Evolutionary conservation across 768 basidiomycete genomes (phyloP).

Genomic region (Termitomyces sp.): DNA sequence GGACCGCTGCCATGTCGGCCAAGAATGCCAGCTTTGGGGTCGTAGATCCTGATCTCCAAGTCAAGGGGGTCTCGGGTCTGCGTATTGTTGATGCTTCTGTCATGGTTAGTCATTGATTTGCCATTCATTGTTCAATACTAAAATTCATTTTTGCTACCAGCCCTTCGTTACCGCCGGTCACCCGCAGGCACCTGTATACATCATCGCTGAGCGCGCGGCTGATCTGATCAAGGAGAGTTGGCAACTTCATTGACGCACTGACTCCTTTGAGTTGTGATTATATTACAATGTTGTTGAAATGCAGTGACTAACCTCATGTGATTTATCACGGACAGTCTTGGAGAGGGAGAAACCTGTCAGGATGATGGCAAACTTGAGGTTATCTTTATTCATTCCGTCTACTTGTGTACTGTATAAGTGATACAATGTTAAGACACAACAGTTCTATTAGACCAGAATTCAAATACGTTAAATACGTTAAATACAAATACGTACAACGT

Average conservation of each 20-base stretch:
- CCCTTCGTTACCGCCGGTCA: slow-evolving; percentile 10
- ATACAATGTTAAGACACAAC: slow-evolving; percentile 17
- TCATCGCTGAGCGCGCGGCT: slow-evolving; percentile 20
- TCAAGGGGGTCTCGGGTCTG: background rate
- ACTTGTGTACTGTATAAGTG: slow-evolving; percentile 18
- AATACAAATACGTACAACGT: background rate
- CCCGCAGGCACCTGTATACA: slow-evolving; percentile 16
- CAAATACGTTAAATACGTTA: background rate
- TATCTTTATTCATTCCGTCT: background rate
- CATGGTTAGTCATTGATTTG: background rate
- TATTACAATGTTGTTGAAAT: background rate
- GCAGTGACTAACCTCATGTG: background rate
- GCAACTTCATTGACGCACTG: background rate
- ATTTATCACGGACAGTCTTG: background rate
- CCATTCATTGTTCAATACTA: background rate
- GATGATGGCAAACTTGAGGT: background rate
- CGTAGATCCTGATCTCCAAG: background rate
- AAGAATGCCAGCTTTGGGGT: background rate
- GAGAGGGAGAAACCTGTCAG: too few species aligned
- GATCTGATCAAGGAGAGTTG: slow-evolving; percentile 6
- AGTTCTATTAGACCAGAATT: slow-evolving; percentile 13
- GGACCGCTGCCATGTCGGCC: background rate
- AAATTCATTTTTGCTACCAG: background rate
- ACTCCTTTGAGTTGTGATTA: background rate
- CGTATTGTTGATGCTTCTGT: background rate